Percentiles rank a stretch among this genome's conserved stretches.
Conservation (phyloP, 1,284 basidiomycete genomes). For the Malassezia brasiliensis region DNA sequence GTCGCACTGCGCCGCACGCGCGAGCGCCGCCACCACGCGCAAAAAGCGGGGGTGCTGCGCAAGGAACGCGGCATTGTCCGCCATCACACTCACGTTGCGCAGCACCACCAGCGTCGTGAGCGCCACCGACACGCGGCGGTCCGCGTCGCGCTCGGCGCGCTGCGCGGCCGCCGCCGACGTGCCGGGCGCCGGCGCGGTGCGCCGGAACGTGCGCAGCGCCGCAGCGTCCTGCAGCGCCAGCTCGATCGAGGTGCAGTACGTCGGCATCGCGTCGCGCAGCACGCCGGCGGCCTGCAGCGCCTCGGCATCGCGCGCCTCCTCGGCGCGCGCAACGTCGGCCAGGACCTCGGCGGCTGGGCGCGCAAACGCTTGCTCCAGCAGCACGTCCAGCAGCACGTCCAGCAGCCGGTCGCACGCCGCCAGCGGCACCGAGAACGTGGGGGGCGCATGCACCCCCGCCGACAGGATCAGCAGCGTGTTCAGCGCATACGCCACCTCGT, state of each 20-base stretch:
- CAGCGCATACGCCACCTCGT: conserved; percentile 78
- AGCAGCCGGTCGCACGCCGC: conserved; percentile 68
- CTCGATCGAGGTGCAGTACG: conserved; percentile 36
- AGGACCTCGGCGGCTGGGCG: conserved; percentile 50
- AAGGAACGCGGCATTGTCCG: conserved; percentile 64
- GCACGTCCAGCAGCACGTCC: conserved; percentile 74
- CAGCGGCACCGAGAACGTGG: conserved; percentile 60
- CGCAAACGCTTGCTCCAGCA: conserved; percentile 70
- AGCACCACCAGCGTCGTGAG: conserved; percentile 69
- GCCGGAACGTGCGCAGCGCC: conserved; percentile 27
- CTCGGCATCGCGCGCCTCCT: neutral
- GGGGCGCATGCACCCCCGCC: conserved; percentile 54
- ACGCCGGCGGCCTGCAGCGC: neutral
- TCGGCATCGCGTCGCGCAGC: conserved; percentile 1
- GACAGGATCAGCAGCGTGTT: conserved; percentile 79
- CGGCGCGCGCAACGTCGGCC: neutral
- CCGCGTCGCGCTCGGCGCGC: conserved; percentile 15
- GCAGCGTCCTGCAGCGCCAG: conserved; percentile 37
- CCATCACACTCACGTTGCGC: conserved; percentile 68
- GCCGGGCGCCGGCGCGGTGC: neutral
- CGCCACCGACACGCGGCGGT: conserved; percentile 56
- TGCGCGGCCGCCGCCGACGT: neutral
- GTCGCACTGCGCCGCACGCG: conserved; percentile 46
- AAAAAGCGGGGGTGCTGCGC: conserved; percentile 60
- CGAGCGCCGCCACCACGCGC: conserved; percentile 52